A percentile compares a stretch with the other conserved stretches of the same genome.
These are phyloP conservation scores for Penicillium simplicissimum DNA, from an alignment of 495 filamentous ascomycete genomes.

Conservation along the genomic window DNA sequence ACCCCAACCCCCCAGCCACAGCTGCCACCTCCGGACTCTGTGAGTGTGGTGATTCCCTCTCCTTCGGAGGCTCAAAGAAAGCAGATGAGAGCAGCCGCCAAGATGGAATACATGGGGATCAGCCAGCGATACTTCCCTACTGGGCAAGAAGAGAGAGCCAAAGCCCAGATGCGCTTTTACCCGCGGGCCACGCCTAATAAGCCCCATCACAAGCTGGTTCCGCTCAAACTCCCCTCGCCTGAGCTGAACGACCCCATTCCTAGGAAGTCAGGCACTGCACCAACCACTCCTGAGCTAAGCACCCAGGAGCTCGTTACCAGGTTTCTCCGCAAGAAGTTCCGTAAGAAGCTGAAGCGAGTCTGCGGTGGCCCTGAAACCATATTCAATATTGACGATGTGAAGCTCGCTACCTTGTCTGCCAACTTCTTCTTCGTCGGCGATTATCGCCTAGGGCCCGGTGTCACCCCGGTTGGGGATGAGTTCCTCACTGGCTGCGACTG, in stretches of 20 bases:
- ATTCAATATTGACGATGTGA: slow-evolving; percentile 25
- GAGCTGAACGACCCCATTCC: background rate
- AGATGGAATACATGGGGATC: slow-evolving; percentile 16
- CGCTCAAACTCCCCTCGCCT: slow-evolving; percentile 9
- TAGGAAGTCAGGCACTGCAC: background rate
- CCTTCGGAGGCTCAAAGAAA: slow-evolving; percentile 7
- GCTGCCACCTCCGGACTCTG: background rate
- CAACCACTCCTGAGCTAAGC: background rate
- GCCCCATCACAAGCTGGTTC: slow-evolving; percentile 10
- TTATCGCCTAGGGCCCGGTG: slow-evolving; percentile 40
- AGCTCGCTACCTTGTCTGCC: slow-evolving; percentile 26
- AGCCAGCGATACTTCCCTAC: slow-evolving; percentile 29
- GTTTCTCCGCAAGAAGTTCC: slow-evolving; percentile 9
- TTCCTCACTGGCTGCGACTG: slow-evolving; percentile 49
- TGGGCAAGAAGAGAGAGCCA: slow-evolving; percentile 21
- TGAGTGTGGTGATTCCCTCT: slow-evolving; percentile 15
- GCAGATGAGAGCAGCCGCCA: background rate
- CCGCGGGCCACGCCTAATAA: slow-evolving; percentile 9
- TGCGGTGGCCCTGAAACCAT: slow-evolving; percentile 27
- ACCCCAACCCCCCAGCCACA: background rate
- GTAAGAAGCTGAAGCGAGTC: slow-evolving; percentile 27
- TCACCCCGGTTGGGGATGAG: slow-evolving; percentile 30
- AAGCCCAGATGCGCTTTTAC: slow-evolving; percentile 25
- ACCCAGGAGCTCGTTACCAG: background rate
- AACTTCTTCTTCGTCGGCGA: slow-evolving; percentile 49